Conservation (phyloP, 1,139 yeast genomes). For the Saccharomyces pastorianus region DNA sequence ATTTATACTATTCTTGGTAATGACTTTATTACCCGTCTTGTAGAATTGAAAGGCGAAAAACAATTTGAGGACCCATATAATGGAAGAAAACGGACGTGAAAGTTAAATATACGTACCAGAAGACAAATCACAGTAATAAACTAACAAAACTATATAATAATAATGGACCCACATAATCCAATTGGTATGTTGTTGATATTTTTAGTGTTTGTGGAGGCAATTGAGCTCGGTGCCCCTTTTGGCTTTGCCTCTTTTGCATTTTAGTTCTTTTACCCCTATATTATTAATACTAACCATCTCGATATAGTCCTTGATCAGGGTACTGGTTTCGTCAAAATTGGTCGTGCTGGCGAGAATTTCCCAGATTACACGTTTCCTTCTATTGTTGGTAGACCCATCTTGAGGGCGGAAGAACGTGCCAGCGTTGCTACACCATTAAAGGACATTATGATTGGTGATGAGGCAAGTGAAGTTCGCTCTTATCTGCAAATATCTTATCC, state of each 20-base stretch:
- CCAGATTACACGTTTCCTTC: constrained; percentile 99
- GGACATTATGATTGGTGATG: constrained; percentile 97
- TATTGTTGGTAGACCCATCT: constrained; percentile 93
- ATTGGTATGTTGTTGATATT: constrained; percentile 26
- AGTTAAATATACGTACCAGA: not conserved
- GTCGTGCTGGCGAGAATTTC: constrained; percentile 93
- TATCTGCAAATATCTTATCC: constrained; percentile 89
- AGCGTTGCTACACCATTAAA: constrained; percentile 46
- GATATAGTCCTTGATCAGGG: constrained; percentile 88
- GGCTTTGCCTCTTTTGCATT: not conserved
- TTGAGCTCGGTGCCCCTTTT: not conserved
- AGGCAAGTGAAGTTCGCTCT: constrained; percentile 85
- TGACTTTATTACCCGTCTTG: not conserved
- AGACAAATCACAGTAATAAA: not conserved
- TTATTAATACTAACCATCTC: not conserved
- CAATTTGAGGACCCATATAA: not conserved
- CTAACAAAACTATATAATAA: not conserved
- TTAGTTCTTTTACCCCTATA: constrained; percentile 1
- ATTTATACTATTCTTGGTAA: no score
- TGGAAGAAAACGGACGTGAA: not conserved
- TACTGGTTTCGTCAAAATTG: constrained; percentile 93
- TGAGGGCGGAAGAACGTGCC: constrained; percentile 91
- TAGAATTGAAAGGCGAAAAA: not conserved
- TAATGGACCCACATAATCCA: constrained; percentile 32
- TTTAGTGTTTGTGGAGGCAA: not conserved